Percentiles rank a stretch among this genome's conserved stretches.
These are phyloP conservation scores for Alternaria ethzedia DNA, from an alignment of 2,329 filamentous ascomycete genomes.

Conservation along the genomic window DNA sequence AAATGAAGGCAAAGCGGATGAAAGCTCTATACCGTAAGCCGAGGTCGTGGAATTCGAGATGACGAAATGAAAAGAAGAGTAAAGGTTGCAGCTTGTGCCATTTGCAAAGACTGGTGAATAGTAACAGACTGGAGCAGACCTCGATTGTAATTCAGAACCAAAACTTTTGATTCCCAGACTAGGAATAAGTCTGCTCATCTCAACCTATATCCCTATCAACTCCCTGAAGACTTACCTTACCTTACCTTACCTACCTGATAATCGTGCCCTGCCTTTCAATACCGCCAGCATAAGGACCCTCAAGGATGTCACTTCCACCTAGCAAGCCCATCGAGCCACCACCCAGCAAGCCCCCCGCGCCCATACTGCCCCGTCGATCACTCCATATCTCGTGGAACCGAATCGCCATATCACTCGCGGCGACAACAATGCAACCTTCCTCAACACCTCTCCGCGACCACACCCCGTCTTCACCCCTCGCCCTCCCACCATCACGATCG, in stretches of 20 bases:
- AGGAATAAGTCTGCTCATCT: neutral
- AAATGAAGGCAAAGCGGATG: neutral
- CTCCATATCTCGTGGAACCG: conserved; percentile 97
- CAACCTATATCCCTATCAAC: neutral
- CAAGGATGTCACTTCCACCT: conserved; percentile 84
- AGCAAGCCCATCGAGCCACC: conserved; percentile 56
- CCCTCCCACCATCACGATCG: conserved; percentile 22
- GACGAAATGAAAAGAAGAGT: neutral
- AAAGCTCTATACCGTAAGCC: neutral
- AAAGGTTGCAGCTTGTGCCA: neutral
- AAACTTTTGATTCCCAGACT: neutral
- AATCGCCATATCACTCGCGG: conserved; percentile 88
- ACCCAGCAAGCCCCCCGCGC: conserved; percentile 57
- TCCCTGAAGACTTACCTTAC: neutral
- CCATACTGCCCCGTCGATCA: conserved; percentile 57
- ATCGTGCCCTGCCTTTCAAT: conserved; percentile 70
- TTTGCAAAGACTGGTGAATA: neutral
- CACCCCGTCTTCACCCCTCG: conserved; percentile 59
- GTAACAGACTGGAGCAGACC: neutral
- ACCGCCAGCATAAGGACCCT: conserved; percentile 70
- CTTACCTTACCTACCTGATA: conserved; percentile 44
- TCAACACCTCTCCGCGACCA: conserved; percentile 64
- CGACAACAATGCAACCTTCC: conserved; percentile 88
- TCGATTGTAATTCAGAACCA: neutral
- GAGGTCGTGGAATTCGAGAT: neutral